A percentile compares a stretch with the other conserved stretches of the same genome.
Conservation (phyloP, 441 rosid species). For the Adansonia rubrostipa region DNA sequence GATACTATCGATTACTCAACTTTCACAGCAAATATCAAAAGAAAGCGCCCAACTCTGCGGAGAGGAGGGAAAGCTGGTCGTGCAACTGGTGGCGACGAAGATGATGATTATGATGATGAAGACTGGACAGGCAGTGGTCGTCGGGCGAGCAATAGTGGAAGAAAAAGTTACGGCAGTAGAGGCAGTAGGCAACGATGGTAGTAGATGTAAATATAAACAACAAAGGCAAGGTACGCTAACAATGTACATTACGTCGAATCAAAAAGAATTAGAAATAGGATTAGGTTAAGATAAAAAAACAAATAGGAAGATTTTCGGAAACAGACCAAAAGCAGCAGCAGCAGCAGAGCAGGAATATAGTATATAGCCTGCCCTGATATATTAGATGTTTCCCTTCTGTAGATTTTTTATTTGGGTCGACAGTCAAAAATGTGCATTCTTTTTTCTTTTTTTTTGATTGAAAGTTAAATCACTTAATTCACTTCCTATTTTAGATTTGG, state of each 20-base stretch:
- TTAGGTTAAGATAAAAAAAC: slow-evolving; percentile 34
- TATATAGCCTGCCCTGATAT: slow-evolving; percentile 19
- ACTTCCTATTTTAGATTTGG: not conserved
- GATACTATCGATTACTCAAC: slow-evolving; percentile 79
- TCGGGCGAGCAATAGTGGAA: slow-evolving; percentile 41
- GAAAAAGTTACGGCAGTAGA: slow-evolving; percentile 53
- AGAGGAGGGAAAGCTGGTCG: slow-evolving; percentile 51
- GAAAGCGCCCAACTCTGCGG: slow-evolving; percentile 72
- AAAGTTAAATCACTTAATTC: not conserved
- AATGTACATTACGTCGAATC: slow-evolving; percentile 46
- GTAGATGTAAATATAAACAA: slow-evolving; percentile 42
- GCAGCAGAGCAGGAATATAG: not conserved
- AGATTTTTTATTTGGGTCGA: slow-evolving; percentile 26
- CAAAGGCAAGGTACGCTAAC: slow-evolving; percentile 50
- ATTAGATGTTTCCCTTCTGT: not conserved
- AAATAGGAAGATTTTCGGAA: slow-evolving; percentile 27
- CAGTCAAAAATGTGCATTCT: slow-evolving; percentile 32
- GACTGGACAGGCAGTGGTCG: slow-evolving; percentile 57
- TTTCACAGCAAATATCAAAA: slow-evolving; percentile 81
- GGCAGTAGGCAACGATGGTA: slow-evolving; percentile 48
- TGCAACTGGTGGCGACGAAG: slow-evolving; percentile 40
- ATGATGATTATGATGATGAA: slow-evolving; percentile 54
- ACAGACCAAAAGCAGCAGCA: slow-evolving; percentile 13
- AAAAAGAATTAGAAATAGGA: slow-evolving; percentile 42
- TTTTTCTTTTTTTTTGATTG: slow-evolving; percentile 14